These are phyloP conservation scores for Symbiodinium pilosum DNA, from an alignment of 73 alveolate species.

Conservation along the genomic window DNA sequence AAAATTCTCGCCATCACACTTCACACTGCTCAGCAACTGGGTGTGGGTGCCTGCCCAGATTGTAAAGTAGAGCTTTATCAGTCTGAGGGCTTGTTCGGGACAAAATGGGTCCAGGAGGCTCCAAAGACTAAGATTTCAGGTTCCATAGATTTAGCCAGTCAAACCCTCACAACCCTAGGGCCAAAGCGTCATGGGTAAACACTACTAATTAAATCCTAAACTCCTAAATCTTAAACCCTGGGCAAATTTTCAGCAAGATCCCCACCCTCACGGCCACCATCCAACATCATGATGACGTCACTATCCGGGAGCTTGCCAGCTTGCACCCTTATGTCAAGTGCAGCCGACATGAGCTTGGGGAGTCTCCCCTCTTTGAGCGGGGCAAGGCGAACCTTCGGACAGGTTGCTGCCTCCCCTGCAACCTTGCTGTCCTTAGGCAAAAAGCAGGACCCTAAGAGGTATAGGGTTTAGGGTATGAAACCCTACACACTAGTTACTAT, in stretches of 20 bases:
- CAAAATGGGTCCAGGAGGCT: too few species aligned
- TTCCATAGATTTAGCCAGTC: not conserved
- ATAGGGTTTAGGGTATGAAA: too few species aligned
- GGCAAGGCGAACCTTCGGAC: not conserved
- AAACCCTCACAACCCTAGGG: not conserved
- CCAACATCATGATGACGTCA: not conserved
- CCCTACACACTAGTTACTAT: too few species aligned
- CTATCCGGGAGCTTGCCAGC: not conserved
- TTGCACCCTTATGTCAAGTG: not conserved
- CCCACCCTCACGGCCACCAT: not conserved
- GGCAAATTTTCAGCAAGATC: not conserved
- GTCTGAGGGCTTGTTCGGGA: too few species aligned
- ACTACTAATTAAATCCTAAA: not conserved
- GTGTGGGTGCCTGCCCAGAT: too few species aligned
- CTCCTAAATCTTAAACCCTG: too few species aligned
- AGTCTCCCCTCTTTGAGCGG: not conserved
- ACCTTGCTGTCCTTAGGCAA: not conserved
- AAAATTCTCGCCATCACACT: too few species aligned
- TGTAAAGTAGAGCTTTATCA: too few species aligned
- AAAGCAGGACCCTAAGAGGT: too few species aligned
- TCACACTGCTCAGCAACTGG: too few species aligned
- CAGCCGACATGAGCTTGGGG: not conserved
- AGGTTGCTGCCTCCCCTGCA: not conserved
- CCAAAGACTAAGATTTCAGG: too few species aligned
- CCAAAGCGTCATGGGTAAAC: not conserved